These are phyloP conservation scores for Claviceps monticola DNA, from an alignment of 2,329 filamentous ascomycete species.

Conservation along the genomic window DNA sequence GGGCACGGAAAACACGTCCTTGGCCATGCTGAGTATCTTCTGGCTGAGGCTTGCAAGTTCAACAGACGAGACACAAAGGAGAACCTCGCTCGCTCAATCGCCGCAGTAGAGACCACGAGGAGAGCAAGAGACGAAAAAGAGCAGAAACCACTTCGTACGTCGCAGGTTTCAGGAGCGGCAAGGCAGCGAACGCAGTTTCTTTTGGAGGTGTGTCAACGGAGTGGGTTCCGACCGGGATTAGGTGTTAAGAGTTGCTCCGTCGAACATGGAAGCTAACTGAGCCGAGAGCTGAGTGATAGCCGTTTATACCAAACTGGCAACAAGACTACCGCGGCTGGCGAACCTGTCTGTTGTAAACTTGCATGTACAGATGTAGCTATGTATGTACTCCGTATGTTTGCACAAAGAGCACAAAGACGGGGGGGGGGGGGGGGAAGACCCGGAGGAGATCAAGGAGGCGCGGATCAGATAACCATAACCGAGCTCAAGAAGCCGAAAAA, in stretches of 20 bases:
- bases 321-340: too few relatives aligned
- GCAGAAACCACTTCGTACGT: background rate
- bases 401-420: too few relatives aligned
- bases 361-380: too few relatives aligned
- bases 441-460: background rate
- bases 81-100: background rate
- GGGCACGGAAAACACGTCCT: conserved; percentile 61
- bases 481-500: background rate
- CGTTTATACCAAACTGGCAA: too few relatives aligned
- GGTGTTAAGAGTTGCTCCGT: background rate
- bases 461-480: conserved; percentile 6
- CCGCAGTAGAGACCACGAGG: background rate
- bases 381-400: too few relatives aligned
- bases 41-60: background rate
- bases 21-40: conserved; percentile 33
- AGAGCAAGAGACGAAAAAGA: background rate
- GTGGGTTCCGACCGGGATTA: background rate
- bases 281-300: too few relatives aligned
- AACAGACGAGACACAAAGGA: background rate
- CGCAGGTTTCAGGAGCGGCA: too few relatives aligned
- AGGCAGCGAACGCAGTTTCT: background rate
- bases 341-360: too few relatives aligned
- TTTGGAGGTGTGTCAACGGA: background rate
- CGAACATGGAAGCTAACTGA: too few relatives aligned
- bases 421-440: too few relatives aligned